Evolutionary conservation across 768 basidiomycete species (phyloP).

Genomic region (Mycena kentingensis): DNA sequence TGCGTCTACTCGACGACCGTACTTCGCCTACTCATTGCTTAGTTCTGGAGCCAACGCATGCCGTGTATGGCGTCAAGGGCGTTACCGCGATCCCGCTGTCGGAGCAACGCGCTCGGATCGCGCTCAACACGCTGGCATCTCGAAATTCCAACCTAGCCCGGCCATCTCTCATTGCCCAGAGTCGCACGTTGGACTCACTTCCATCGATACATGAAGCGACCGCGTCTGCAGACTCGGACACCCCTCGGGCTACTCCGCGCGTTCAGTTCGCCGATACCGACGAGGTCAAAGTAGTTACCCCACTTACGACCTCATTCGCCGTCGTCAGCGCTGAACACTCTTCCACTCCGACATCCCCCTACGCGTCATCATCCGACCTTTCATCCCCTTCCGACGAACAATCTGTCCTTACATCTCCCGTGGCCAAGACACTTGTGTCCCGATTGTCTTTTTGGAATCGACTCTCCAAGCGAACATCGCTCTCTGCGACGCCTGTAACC

Average conservation of each 20-base stretch:
- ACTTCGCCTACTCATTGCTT: conserved; percentile 10
- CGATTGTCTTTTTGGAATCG: conserved; percentile 78
- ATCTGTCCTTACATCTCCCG: conserved; percentile 45
- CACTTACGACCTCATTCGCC: conserved; percentile 30
- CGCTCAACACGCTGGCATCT: conserved; percentile 54
- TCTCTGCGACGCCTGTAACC: conserved; percentile 17
- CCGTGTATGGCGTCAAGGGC: conserved; percentile 68
- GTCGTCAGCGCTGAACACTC: conserved; percentile 24
- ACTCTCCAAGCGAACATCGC: conserved; percentile 50
- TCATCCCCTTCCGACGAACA: conserved; percentile 52
- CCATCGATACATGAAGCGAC: conserved; percentile 10
- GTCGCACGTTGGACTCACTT: conserved; percentile 25
- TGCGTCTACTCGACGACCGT: conserved; percentile 38
- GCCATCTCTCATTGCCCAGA: conserved; percentile 45
- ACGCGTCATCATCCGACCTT: conserved; percentile 41
- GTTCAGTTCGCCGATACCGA: conserved; percentile 58
- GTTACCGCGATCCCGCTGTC: conserved; percentile 73
- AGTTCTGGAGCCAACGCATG: conserved; percentile 68
- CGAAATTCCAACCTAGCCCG: conserved; percentile 47
- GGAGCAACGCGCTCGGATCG: conserved; percentile 59
- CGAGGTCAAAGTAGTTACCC: conserved; percentile 48
- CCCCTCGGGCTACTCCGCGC: conserved; percentile 32
- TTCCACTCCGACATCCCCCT: conserved; percentile 21
- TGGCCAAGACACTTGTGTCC: conserved; percentile 63
- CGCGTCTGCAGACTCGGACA: conserved; percentile 17